Percentiles rank a stretch among this genome's conserved stretches.
These are phyloP conservation scores for Lathyrus sativus DNA, from an alignment of 306 rosid genomes.

Conservation along the genomic window DNA sequence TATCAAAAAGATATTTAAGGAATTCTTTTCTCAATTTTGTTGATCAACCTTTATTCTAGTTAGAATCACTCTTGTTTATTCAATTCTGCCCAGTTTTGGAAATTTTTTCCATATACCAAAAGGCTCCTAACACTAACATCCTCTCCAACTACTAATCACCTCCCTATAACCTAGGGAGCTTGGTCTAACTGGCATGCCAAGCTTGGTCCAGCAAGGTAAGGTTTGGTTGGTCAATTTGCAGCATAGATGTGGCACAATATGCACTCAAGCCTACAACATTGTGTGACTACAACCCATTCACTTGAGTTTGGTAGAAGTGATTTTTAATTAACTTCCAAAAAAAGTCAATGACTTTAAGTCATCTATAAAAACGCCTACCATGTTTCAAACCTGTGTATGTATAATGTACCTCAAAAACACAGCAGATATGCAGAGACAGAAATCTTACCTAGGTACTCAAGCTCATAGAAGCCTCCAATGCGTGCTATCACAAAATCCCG, in stretches of 20 bases:
- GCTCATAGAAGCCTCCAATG: conserved; percentile 93
- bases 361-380: conserved; percentile 9
- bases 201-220: neutral
- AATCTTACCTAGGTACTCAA: conserved; percentile 87
- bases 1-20: neutral
- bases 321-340: conserved; percentile 24
- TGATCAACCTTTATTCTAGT: too few species aligned
- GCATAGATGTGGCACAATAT: neutral
- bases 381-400: neutral
- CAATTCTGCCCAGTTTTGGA: neutral
- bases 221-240: conserved; percentile 8
- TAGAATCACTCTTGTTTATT: neutral
- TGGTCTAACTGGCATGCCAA: neutral
- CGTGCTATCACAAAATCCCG: conserved; percentile 96
- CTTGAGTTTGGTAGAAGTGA: conserved; percentile 1
- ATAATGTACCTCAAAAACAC: neutral
- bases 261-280: conserved; percentile 1
- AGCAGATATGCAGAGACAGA: conserved; percentile 26
- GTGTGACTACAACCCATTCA: conserved; percentile 9
- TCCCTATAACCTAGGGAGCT: neutral
- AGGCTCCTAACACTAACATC: neutral
- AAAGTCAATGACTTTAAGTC: neutral
- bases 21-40: neutral
- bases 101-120: neutral
- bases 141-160: neutral